Percentiles rank a stretch among this genome's conserved stretches.
phyloP scores from a whole-genome alignment of 2,329 filamentous ascomycete genomes.

The Tolypocladium ophioglossoides region DNA sequence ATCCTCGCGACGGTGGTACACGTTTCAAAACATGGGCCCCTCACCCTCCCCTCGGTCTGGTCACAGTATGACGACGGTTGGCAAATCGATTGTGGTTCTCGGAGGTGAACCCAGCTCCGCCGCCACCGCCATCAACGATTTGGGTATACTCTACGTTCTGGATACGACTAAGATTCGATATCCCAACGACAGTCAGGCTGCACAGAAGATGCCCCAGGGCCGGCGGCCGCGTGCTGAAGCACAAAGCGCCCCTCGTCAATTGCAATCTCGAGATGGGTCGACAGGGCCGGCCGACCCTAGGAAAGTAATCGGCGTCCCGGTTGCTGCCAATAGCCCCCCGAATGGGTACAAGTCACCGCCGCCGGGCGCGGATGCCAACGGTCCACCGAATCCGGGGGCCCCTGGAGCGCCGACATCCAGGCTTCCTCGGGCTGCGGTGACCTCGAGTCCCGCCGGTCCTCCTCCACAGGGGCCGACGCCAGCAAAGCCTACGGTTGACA shows the following conservation, averaged over 20 bases:
- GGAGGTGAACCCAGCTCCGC: slow-evolving; percentile 91
- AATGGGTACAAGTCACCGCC: slow-evolving; percentile 32
- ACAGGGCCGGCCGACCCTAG: slow-evolving; percentile 39
- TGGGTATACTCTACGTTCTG: slow-evolving; percentile 81
- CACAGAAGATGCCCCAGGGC: slow-evolving; percentile 28
- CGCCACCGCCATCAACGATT: slow-evolving; percentile 67
- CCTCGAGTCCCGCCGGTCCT: slow-evolving; percentile 33
- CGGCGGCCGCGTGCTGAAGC: slow-evolving; percentile 31
- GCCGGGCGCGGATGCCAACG: slow-evolving; percentile 27
- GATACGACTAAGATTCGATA: slow-evolving; percentile 97
- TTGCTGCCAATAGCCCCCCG: slow-evolving; percentile 21
- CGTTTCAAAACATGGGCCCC: slow-evolving; percentile 98
- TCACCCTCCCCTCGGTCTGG: slow-evolving; percentile 88
- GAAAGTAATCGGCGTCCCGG: slow-evolving; percentile 30
- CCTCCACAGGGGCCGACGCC: slow-evolving; percentile 45
- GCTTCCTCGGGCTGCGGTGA: slow-evolving; percentile 18
- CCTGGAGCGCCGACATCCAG: slow-evolving; percentile 24
- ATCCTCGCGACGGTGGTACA: slow-evolving; percentile 88
- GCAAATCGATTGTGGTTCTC: slow-evolving; percentile 84
- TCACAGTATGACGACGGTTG: slow-evolving; percentile 94
- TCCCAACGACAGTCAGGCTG: slow-evolving; percentile 57
- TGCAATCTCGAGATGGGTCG: slow-evolving; percentile 40
- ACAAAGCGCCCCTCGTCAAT: slow-evolving; percentile 20
- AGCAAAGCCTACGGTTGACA: slow-evolving; percentile 32
- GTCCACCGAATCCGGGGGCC: slow-evolving; percentile 17